Conservation (phyloP, 306 rosid genomes). For the Arachis stenosperma region DNA sequence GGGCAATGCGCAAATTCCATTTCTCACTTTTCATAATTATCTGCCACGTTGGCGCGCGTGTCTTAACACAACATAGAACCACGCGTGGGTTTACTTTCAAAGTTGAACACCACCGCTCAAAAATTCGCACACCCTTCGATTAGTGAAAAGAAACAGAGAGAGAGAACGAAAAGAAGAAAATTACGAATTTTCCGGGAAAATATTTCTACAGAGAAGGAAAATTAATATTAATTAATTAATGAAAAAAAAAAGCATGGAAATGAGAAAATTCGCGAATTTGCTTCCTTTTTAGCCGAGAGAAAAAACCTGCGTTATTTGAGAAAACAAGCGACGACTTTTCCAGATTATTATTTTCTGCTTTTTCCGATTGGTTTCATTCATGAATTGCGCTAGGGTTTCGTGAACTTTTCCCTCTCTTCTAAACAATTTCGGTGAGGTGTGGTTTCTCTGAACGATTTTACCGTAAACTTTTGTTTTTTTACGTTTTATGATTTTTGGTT, state of each 20-base stretch:
- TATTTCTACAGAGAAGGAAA: not conserved
- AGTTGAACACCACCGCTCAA: slow-evolving; percentile 34
- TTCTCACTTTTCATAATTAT: not conserved
- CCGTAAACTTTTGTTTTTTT: slow-evolving; percentile 30
- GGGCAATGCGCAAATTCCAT: slow-evolving; percentile 9
- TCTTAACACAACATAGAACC: not conserved
- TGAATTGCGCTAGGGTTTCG: slow-evolving; percentile 59
- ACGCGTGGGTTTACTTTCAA: slow-evolving; percentile 30
- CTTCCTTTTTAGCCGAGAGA: slow-evolving; percentile 35
- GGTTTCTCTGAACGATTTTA: slow-evolving; percentile 2
- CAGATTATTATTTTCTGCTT: slow-evolving; percentile 7
- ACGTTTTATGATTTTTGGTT: slow-evolving; percentile 11
- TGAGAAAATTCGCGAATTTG: slow-evolving; percentile 26
- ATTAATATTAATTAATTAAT: not conserved
- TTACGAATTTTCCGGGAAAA: slow-evolving; percentile 52
- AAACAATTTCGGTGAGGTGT: slow-evolving; percentile 24
- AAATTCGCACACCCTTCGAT: slow-evolving; percentile 34
- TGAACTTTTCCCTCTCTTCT: slow-evolving; percentile 41
- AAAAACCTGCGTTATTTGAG: slow-evolving; percentile 28
- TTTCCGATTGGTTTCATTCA: slow-evolving; percentile 25
- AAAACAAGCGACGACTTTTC: slow-evolving; percentile 37
- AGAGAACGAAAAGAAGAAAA: slow-evolving; percentile 20
- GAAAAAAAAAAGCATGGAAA: not conserved
- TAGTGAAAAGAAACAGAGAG: not conserved
- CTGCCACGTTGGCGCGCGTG: slow-evolving; percentile 47